Base-by-base conservation (phyloP, 768 basidiomycete genomes). In the Russula earlei region DNA sequence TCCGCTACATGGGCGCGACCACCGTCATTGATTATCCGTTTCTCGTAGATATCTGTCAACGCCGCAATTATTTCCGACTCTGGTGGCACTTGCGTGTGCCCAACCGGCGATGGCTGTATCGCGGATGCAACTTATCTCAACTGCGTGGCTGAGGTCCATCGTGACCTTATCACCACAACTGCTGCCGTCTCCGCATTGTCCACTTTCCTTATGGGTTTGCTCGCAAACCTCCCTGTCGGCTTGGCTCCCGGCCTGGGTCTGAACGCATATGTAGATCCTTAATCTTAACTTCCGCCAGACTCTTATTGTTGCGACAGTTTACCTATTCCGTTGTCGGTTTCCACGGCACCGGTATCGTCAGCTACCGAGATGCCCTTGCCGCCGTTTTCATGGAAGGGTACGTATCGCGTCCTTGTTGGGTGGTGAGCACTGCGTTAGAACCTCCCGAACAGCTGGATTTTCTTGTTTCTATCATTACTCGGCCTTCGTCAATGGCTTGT, bases 401-500 rank as follows among this genome's bases (percentile, higher is more conserved):
- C 20, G 80, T 67, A 8, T 52, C 27, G 24, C 6, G 29, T 46
- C n/a, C 38, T 29, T 34, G 17, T 20, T 10, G 17, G 10, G 5
- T 4, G 20, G 5, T 33, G 14, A 19, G 24, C 10, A 14, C 5
- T 11, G 52, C 37, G 19, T 25, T 19, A 53, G 15, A 49, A 20
- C 15, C 34, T 33, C 38, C 29, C 24, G 22, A 12, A 10, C 49
- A 87, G 88, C 27, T 87, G 89, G 85, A 69, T 92, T 11, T 92
- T 93, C 74, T 77, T 91, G 59, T 61, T 84, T 64, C 72, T 93
- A 14, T 90, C 89, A 0, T 67, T 93, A 20, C 72, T 92, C 29
- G 91, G 91, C 58, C 75, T 93, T 50, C 87, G 91, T 47, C 89
- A 91, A 72, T 93, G 89, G 91, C 77, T 93, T 5, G 87, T 85